Evolutionary conservation across 441 rosid genomes (phyloP).

Genomic region (Erodium trifolium): DNA sequence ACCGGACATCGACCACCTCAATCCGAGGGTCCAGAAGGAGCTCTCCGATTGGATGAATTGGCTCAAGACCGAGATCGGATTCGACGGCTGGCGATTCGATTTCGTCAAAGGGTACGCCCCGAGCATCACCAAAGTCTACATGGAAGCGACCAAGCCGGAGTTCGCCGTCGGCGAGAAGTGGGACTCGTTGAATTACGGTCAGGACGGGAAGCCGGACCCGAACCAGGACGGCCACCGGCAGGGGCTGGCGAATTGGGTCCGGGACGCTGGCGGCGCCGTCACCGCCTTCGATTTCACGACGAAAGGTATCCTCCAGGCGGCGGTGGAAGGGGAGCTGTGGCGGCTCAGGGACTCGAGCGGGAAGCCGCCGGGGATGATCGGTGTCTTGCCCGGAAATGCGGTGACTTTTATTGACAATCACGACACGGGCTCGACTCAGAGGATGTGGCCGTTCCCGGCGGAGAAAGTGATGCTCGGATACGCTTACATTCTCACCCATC

Average conservation of each 20-base stretch:
- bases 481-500: constrained; percentile 79
- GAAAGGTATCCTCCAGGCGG: constrained; percentile 66
- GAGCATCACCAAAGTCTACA: constrained; percentile 41
- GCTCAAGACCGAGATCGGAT: constrained; percentile 66
- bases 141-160: constrained; percentile 41
- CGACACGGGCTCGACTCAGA: constrained; percentile 67
- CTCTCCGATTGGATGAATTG: constrained; percentile 85
- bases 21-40: constrained; percentile 50
- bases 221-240: constrained; percentile 52
- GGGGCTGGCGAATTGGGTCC: constrained; percentile 47
- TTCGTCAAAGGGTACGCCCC: constrained; percentile 62
- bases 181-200: constrained; percentile 46
- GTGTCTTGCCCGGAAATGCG: constrained; percentile 54
- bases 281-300: constrained; percentile 78
- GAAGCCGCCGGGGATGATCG: constrained; percentile 75
- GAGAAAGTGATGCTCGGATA: constrained; percentile 88
- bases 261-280: constrained; percentile 46
- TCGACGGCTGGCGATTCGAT: constrained; percentile 73
- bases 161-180: constrained; percentile 82
- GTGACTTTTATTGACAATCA: constrained; percentile 82
- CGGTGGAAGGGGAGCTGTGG: constrained; percentile 66
- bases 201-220: constrained; percentile 33
- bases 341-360: constrained; percentile 58
- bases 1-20: constrained; percentile 80
- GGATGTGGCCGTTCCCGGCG: constrained; percentile 60